These are phyloP conservation scores for Candolleomyces efflorescens DNA, from an alignment of 768 basidiomycete species.

Conservation along the genomic window DNA sequence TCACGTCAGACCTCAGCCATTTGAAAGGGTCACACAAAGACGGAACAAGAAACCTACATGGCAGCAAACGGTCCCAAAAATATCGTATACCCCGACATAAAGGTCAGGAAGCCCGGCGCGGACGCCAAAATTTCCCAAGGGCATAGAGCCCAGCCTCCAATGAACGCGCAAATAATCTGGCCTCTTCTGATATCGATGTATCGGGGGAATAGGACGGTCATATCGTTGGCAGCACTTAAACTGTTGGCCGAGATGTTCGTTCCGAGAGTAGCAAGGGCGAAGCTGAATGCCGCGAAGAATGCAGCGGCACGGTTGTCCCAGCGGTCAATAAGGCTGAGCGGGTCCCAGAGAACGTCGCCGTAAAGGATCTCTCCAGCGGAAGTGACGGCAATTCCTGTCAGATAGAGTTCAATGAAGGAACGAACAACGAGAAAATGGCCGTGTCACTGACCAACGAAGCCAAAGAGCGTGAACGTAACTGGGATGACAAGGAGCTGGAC, in stretches of 20 bases:
- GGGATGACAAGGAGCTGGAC: conserved; percentile 76
- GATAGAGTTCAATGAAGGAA: not conserved
- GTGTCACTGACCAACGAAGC: conserved; percentile 50
- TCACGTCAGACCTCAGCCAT: not conserved
- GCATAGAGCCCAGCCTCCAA: conserved; percentile 83
- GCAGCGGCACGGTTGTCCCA: conserved; percentile 86
- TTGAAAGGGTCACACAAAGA: not conserved
- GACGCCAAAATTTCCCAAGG: conserved; percentile 82
- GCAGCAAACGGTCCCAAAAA: conserved; percentile 85
- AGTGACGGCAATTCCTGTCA: conserved; percentile 69
- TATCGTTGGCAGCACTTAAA: conserved; percentile 73
- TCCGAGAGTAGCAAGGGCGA: conserved; percentile 67
- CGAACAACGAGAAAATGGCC: not conserved
- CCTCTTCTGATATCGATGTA: conserved; percentile 83
- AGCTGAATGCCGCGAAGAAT: conserved; percentile 79
- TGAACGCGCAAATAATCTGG: conserved; percentile 69
- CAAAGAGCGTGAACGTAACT: conserved; percentile 67
- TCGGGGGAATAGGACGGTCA: conserved; percentile 71
- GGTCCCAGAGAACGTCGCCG: conserved; percentile 67
- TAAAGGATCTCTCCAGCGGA: conserved; percentile 72
- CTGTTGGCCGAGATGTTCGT: conserved; percentile 77
- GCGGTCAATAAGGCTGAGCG: conserved; percentile 64
- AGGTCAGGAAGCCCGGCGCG: conserved; percentile 65
- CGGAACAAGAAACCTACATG: conserved; percentile 42
- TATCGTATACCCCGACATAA: conserved; percentile 82